Base-by-base conservation (phyloP, 2,329 filamentous ascomycete species). In the Cercospora citrullina region DNA sequence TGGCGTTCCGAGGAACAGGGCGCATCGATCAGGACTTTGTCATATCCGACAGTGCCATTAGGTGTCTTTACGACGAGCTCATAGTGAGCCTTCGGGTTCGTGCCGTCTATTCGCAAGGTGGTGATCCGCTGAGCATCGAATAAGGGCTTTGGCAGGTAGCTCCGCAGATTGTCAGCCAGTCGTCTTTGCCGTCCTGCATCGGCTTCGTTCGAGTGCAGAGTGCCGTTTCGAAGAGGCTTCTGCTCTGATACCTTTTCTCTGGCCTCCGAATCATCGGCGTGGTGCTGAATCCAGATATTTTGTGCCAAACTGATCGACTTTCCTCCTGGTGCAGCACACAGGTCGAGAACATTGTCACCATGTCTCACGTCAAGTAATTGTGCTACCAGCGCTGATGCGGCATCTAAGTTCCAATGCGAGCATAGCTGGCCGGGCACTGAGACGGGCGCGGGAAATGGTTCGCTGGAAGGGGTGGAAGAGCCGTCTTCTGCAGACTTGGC, bases 1-100 rank as follows among this genome's bases (percentile, higher is more conserved):
- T 82, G 79, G 14, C 80, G 74, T 68, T 81, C 79, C 33, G 78
- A 79, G 4, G 79, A 81, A 67, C 80, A 81, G 14, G 80, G 80
- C 4, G 80, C 80, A 65, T 82, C 80, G 5, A 81, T 74, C 3
- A 82, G 74, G 0, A 81, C 79, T 60, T 78, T 80, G 65, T 82
- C 80, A 68, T 80, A 82, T 8, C 77, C 76, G 2, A 75, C 76
- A 1, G 73, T 69, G 0, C 77, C 77, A 7, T 76, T 75, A 4
- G 76, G 72, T 0, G 73, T 68, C 1, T 76, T 76, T 6, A 75
- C 71, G 0, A 75, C 74, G 0, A 78, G 70, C 28, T 72, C 71
- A 16, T 67, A 70, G 16, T 68, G 70, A n/a, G 69, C 71, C 45
- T 72, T 67, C 3, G 69, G 55, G 18, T 68, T 68, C 3, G 71